Conservation (phyloP, 2,329 filamentous ascomycete species). For the Cladosporium sp. region DNA sequence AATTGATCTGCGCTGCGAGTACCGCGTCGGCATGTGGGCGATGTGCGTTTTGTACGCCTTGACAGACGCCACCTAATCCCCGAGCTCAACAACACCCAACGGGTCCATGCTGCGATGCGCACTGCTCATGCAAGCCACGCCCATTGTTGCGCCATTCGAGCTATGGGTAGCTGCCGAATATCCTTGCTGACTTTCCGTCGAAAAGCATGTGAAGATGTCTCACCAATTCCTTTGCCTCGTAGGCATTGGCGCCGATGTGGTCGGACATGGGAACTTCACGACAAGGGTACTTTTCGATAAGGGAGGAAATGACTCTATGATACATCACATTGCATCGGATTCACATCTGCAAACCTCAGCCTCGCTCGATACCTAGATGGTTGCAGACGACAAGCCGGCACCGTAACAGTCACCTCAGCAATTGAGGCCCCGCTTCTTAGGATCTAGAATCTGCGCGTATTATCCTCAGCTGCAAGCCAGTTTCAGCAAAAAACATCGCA, state of each 20-base stretch:
- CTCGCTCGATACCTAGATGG: too few species aligned
- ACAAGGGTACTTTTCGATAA: too few species aligned
- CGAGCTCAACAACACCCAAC: constrained; percentile 6
- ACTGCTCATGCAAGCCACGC: neutral
- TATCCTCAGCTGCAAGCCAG: neutral
- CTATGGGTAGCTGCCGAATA: constrained; percentile 7
- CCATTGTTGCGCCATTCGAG: constrained; percentile 8
- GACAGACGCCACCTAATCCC: constrained; percentile 8
- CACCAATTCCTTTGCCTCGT: neutral
- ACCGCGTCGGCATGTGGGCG: constrained; percentile 5
- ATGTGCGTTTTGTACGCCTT: neutral
- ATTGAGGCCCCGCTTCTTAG: neutral
- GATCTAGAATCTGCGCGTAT: neutral
- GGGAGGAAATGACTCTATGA: too few species aligned
- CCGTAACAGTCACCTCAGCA: neutral
- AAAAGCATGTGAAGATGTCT: constrained; percentile 10
- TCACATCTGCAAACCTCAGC: too few species aligned
- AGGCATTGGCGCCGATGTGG: neutral
- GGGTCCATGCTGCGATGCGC: neutral
- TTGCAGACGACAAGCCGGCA: too few species aligned
- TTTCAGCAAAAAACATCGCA: neutral
- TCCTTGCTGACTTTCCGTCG: neutral
- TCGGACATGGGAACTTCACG: too few species aligned
- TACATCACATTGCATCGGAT: too few species aligned
- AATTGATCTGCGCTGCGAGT: neutral